Evolutionary conservation across 805 yeast species (phyloP), one percentile per base, ranked within the genome.

Genomic region (Zygotorulaspora florentina): DNA sequence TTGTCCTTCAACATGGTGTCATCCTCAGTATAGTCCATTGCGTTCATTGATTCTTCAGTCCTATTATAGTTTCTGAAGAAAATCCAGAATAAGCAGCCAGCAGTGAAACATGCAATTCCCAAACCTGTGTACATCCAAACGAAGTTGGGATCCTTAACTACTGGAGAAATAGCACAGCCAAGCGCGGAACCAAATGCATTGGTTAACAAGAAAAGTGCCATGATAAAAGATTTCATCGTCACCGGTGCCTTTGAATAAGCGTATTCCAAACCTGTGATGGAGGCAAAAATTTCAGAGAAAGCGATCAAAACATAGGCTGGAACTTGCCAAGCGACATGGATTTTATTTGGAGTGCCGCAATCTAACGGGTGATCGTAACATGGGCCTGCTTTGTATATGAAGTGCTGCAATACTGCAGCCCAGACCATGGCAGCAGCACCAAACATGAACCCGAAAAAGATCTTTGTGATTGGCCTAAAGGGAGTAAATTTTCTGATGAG

Each of bases 181-280:
- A 85, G 58, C 16, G 89, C 88, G 20, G 91, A 76, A 47, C 93
- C 89, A 42, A 83, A 57, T n/a, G 95, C 93, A 54, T 74, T 81
- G 35, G 85, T 83, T 46, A 85, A 68, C 58, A 86, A 72, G 71
- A 81, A 85, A 42, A 71, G 52, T 12, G 83, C 73, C 74, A 71
- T 70, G 39, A 68, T 67, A 35, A 71, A 62, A 15, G 72, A 66
- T 50, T 68, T 71, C 72, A 70, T 68, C 34, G 75, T 68, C 8
- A 73, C 74, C 35, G 93, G 93, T 5, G 93, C 91, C 69, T 85
- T 83, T 23, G 89, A 80, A 69, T 83, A 86, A 15, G 95, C 95
- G 61, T 83, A 85, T 69, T 86, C 93, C 55, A 83, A 76, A 56
- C 91, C 93, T 17, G 93, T 85, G 56, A 85, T 78, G 43, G 86